Evolutionary conservation across 116 monocot species (phyloP).

Genomic region (Cymodocea nodosa): DNA sequence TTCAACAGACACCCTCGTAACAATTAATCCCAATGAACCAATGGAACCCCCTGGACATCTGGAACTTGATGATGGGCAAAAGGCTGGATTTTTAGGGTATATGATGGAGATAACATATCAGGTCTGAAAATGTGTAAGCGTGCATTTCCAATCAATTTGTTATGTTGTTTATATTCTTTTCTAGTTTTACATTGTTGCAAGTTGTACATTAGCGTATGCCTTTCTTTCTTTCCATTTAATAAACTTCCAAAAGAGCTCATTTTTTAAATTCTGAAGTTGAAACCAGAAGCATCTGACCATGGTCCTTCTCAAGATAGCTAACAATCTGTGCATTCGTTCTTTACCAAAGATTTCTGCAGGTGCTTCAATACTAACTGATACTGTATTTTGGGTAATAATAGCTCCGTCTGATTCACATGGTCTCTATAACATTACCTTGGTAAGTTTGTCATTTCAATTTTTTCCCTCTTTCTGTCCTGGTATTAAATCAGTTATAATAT

Average conservation of each 20-base stretch:
- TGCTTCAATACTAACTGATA: background rate
- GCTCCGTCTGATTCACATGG: background rate
- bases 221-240: too few relatives aligned
- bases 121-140: slow-evolving; percentile 11
- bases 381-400: background rate
- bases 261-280: too few relatives aligned
- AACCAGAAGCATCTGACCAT: too few relatives aligned
- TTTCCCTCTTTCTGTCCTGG: background rate
- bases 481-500: too few relatives aligned
- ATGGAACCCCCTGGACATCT: slow-evolving; percentile 7
- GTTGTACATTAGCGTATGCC: too few relatives aligned
- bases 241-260: too few relatives aligned
- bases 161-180: too few relatives aligned
- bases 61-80: slow-evolving; percentile 10
- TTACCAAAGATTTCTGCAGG: background rate
- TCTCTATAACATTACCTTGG: background rate
- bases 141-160: background rate
- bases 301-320: background rate
- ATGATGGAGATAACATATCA: slow-evolving; percentile 50
- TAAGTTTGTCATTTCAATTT: background rate
- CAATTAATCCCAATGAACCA: background rate
- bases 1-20: background rate
- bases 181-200: too few relatives aligned
- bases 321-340: background rate
- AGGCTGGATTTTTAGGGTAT: slow-evolving; percentile 41